Evolutionary conservation across 768 basidiomycete genomes (phyloP).

Genomic region (Saitozyma podzolica): DNA sequence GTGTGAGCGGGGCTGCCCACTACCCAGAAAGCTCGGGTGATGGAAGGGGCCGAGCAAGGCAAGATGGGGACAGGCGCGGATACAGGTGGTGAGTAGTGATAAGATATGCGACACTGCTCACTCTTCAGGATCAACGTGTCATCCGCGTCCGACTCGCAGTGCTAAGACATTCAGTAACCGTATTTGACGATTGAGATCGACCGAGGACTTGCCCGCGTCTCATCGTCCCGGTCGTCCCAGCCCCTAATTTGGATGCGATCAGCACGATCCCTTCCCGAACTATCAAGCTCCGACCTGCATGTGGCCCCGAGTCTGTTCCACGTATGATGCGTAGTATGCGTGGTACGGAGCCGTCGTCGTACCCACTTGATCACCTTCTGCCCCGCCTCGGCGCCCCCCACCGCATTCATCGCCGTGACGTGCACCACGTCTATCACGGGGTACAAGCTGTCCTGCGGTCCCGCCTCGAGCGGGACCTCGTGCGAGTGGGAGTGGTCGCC

Average conservation of each 20-base stretch:
- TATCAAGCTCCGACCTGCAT: neutral
- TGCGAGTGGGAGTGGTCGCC: constrained; percentile 43
- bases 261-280: neutral
- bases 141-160: constrained; percentile 83
- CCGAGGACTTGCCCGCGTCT: constrained; percentile 61
- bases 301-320: neutral
- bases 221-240: constrained; percentile 75
- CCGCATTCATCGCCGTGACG: constrained; percentile 74
- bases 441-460: constrained; percentile 58
- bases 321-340: neutral
- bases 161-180: constrained; percentile 77
- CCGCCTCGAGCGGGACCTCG: constrained; percentile 52
- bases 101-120: constrained; percentile 11
- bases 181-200: constrained; percentile 68
- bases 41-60: neutral
- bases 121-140: constrained; percentile 65
- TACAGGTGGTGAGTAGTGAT: too few species aligned
- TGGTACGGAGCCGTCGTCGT: neutral
- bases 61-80: too few species aligned
- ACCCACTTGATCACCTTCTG: constrained; percentile 66
- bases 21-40: neutral
- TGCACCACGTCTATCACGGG: constrained; percentile 73
- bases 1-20: neutral
- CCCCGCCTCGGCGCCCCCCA: constrained; percentile 55
- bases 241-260: neutral